Conservation (phyloP, 768 basidiomycete genomes). For the Brasilioporus rufonigricans region DNA sequence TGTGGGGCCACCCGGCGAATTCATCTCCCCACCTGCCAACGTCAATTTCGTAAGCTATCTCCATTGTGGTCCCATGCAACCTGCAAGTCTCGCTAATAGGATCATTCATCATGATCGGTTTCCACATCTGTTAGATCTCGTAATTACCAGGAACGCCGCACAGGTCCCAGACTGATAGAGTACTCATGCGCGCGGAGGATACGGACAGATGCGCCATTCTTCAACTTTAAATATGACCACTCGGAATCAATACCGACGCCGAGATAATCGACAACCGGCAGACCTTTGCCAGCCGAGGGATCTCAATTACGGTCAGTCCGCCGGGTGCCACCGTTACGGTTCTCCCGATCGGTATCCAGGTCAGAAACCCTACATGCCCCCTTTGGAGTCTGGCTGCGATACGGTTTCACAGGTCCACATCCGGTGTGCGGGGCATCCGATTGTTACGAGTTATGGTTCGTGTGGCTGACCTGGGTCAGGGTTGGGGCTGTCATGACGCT, state of each 20-base stretch:
- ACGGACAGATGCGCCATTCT: constrained; percentile 15
- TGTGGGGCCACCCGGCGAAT: constrained; percentile 7
- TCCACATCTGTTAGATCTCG: constrained; percentile 21
- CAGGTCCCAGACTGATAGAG: constrained; percentile 19
- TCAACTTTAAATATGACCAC: constrained; percentile 21
- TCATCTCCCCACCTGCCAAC: constrained; percentile 9
- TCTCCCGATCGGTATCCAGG: constrained; percentile 20
- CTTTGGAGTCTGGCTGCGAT: constrained; percentile 6
- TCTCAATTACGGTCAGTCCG: constrained; percentile 16
- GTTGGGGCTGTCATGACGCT: constrained; percentile 14
- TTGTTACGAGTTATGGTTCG: constrained; percentile 10
- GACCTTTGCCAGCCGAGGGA: constrained; percentile 6
- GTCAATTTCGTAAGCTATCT: constrained; percentile 16
- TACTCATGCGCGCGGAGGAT: constrained; percentile 17
- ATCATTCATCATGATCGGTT: constrained; percentile 19
- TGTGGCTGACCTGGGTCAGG: constrained; percentile 15
- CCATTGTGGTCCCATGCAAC: constrained; percentile 14
- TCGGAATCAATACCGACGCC: constrained; percentile 24
- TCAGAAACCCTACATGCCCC: constrained; percentile 7
- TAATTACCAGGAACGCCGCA: constrained; percentile 26
- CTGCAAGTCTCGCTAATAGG: constrained; percentile 17
- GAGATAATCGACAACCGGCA: constrained; percentile 21
- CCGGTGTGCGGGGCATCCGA: constrained; percentile 11
- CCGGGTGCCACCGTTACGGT: constrained; percentile 28
- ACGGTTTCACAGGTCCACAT: constrained; percentile 17